Evolutionary conservation across 805 yeast species (phyloP).

Genomic region (Starmera pachycereana): DNA sequence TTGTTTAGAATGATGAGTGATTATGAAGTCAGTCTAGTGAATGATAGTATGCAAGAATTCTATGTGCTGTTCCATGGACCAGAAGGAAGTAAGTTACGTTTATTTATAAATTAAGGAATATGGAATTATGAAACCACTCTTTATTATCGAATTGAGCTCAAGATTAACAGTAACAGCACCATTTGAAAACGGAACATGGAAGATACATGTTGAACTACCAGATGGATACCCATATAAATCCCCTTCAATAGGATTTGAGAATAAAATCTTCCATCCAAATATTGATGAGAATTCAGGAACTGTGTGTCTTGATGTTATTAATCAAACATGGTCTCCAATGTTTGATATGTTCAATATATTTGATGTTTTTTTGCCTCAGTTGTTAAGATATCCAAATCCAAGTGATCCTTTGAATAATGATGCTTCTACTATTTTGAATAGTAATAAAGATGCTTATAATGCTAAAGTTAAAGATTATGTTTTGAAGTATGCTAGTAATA

Average conservation of each 20-base stretch:
- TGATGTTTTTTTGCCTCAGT: constrained; percentile 88
- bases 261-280: constrained; percentile 90
- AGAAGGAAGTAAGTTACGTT: constrained; percentile 33
- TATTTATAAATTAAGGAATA: neutral
- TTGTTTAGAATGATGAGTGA: constrained; percentile 69
- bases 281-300: constrained; percentile 87
- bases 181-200: constrained; percentile 85
- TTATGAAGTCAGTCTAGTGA: constrained; percentile 73
- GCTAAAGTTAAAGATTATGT: constrained; percentile 68
- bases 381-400: constrained; percentile 86
- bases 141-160: neutral
- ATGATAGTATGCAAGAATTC: constrained; percentile 82
- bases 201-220: constrained; percentile 85
- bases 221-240: constrained; percentile 93
- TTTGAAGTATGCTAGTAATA: constrained; percentile 48
- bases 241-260: constrained; percentile 90
- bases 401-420: constrained; percentile 88
- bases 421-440: constrained; percentile 71
- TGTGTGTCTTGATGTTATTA: constrained; percentile 91
- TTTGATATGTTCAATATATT: constrained; percentile 85
- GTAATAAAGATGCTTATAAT: constrained; percentile 57
- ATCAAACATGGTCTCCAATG: constrained; percentile 98
- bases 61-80: constrained; percentile 84
- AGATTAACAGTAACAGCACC: constrained; percentile 38
- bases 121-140: neutral